These are phyloP conservation scores for Conticribra weissflogii DNA, from an alignment of 108 stramenopile species.

Conservation along the genomic window DNA sequence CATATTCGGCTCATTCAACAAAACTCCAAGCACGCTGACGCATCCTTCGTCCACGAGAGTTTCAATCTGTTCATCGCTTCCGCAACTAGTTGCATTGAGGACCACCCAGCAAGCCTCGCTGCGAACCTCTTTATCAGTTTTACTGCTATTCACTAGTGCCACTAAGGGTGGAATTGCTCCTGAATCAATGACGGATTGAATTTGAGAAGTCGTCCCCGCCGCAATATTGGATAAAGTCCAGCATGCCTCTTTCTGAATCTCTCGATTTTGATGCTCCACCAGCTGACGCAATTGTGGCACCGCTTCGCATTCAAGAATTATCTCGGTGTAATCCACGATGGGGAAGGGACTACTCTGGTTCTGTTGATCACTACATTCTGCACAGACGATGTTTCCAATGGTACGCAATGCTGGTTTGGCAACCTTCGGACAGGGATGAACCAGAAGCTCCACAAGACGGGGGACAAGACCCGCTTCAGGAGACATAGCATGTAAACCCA, in stretches of 20 bases:
- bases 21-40: constrained; percentile 83
- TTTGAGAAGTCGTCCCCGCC: constrained; percentile 95
- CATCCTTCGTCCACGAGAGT: constrained; percentile 92
- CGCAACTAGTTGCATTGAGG: constrained; percentile 96
- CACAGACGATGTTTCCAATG: constrained; percentile 97
- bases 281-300: constrained; percentile 87
- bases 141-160: constrained; percentile 77
- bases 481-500: constrained; percentile 39
- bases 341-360: constrained; percentile 34
- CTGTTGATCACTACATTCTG: constrained; percentile 86
- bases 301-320: constrained; percentile 91
- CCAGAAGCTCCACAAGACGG: constrained; percentile 89
- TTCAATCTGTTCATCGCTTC: constrained; percentile 93
- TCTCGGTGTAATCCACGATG: constrained; percentile 91
- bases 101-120: constrained; percentile 99
- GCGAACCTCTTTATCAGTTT: constrained; percentile 89
- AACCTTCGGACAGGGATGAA: constrained; percentile 88
- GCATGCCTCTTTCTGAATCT: constrained; percentile 98
- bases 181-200: constrained; percentile 96
- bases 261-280: constrained; percentile 89
- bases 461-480: constrained; percentile 79
- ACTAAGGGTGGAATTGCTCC: constrained; percentile 91
- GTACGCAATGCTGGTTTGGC: constrained; percentile 95
- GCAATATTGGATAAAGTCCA: constrained; percentile 98
- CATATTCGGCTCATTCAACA: constrained; percentile 89